A percentile compares a stretch with the other conserved stretches of the same genome.
These are phyloP conservation scores for Lactifluus rugatus DNA, from an alignment of 768 basidiomycete species.

Conservation along the genomic window DNA sequence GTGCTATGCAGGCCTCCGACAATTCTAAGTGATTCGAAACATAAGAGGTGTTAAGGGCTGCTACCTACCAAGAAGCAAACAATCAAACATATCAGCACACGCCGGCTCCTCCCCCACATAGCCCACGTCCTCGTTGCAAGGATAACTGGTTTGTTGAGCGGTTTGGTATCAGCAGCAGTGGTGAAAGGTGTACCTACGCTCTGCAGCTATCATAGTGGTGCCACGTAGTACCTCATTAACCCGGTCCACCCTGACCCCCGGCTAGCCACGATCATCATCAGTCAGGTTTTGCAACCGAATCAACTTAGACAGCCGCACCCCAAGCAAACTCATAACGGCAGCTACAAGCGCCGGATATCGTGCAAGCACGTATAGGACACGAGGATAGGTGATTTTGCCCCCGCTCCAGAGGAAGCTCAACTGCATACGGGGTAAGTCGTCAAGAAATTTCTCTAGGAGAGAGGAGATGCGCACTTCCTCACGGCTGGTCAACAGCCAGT, in stretches of 20 bases:
- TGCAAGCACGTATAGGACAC: conserved; percentile 3
- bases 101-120: conserved; percentile 22
- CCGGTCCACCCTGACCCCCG: background rate
- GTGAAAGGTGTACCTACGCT: conserved; percentile 2
- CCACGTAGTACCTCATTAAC: background rate
- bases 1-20: background rate
- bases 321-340: background rate
- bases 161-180: background rate
- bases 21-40: background rate
- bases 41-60: background rate
- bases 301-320: background rate
- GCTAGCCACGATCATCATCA: background rate
- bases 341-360: conserved; percentile 11
- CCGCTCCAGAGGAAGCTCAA: conserved; percentile 4
- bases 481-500: conserved; percentile 5
- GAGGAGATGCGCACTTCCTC: conserved; percentile 6
- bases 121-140: conserved; percentile 25
- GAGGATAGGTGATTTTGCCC: background rate
- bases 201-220: background rate
- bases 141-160: conserved; percentile 17
- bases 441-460: background rate
- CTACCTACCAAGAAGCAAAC: background rate
- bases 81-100: conserved; percentile 5
- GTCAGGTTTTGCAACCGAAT: background rate
- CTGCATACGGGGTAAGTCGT: background rate